A percentile compares a stretch with the other conserved stretches of the same genome.
These are phyloP conservation scores for Volutella citrinella DNA, from an alignment of 2,329 filamentous ascomycete species.

Conservation along the genomic window DNA sequence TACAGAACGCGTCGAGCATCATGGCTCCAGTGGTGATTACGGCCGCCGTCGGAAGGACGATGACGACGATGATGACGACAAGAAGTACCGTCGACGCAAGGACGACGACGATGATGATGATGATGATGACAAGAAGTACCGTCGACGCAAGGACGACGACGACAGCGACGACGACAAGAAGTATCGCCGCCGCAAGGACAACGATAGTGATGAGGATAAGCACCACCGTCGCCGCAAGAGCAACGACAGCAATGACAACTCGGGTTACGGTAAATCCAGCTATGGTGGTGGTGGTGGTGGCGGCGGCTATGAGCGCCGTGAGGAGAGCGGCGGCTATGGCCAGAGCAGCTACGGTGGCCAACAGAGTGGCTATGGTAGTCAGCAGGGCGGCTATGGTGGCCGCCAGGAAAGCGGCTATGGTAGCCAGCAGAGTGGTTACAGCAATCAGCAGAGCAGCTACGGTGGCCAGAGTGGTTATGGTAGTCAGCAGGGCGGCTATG, in stretches of 20 bases:
- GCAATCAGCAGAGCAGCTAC: conserved; percentile 11
- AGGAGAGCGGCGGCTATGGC: conserved; percentile 16
- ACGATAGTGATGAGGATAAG: conserved; percentile 6
- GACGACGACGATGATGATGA: conserved; percentile 22
- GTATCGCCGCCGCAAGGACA: conserved; percentile 4
- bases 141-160: conserved; percentile 6
- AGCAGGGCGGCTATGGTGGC: conserved; percentile 20
- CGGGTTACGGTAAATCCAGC: conserved; percentile 15
- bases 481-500: conserved; percentile 18
- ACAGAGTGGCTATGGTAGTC: conserved; percentile 17
- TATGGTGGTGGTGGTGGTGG: conserved; percentile 11
- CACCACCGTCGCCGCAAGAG: conserved; percentile 4
- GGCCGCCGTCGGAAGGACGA: conserved; percentile 19
- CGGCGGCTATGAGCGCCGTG: conserved; percentile 17
- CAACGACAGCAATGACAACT: conserved; percentile 13
- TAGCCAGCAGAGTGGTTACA: conserved; percentile 15
- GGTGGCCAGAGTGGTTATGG: conserved; percentile 15
- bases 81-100: conserved; percentile 23
- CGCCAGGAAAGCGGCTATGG: neutral
- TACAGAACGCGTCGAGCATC: conserved; percentile 51
- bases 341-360: conserved; percentile 5
- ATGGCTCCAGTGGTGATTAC: conserved; percentile 29
- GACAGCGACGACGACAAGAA: conserved; percentile 5
- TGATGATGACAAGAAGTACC: conserved; percentile 10
- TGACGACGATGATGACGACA: conserved; percentile 25